Percentiles rank a stretch among this genome's conserved stretches.
phyloP scores from a whole-genome alignment of 1,284 basidiomycete species.

The Athelia psychrophila region DNA sequence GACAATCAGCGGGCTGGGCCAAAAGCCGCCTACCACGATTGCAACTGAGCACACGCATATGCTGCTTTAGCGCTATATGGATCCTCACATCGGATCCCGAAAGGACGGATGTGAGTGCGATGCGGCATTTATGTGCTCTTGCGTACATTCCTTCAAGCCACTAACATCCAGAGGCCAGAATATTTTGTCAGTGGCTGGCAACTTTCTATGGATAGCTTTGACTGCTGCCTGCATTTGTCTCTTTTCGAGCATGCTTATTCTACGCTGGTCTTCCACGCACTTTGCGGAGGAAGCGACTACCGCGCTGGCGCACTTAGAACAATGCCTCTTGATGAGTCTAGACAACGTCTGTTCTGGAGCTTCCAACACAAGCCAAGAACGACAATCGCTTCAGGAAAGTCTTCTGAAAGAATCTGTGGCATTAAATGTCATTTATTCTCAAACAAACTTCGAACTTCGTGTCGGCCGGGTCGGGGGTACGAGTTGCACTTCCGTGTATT shows the following conservation, averaged over 20 bases:
- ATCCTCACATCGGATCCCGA: slow-evolving; percentile 39
- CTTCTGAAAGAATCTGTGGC: slow-evolving; percentile 37
- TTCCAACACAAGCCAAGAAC: slow-evolving; percentile 5
- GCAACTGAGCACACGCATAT: slow-evolving; percentile 41
- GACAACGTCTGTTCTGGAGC: slow-evolving; percentile 23
- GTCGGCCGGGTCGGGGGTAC: slow-evolving; percentile 43
- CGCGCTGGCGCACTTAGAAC: slow-evolving; percentile 31
- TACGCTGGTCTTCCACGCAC: slow-evolving; percentile 42
- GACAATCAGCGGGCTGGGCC: slow-evolving; percentile 36
- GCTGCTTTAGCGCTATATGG: slow-evolving; percentile 46
- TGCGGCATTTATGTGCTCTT: slow-evolving; percentile 1
- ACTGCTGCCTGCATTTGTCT: slow-evolving; percentile 37
- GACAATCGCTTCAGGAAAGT: slow-evolving; percentile 19
- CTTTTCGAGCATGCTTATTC: slow-evolving; percentile 34
- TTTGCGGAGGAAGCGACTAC: slow-evolving; percentile 38
- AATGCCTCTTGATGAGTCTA: slow-evolving; percentile 32
- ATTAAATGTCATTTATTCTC: slow-evolving; percentile 41
- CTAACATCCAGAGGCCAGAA: slow-evolving; percentile 15
- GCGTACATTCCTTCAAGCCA: background rate
- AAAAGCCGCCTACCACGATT: slow-evolving; percentile 47
- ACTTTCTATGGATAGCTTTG: slow-evolving; percentile 42
- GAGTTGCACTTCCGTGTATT: slow-evolving; percentile 9
- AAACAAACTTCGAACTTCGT: slow-evolving; percentile 45
- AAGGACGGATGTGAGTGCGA: slow-evolving; percentile 23
- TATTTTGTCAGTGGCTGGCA: slow-evolving; percentile 26